Evolutionary conservation across 2,329 filamentous ascomycete genomes (phyloP), one percentile per base, ranked within the genome.

Genomic region (Verticillium isaacii): DNA sequence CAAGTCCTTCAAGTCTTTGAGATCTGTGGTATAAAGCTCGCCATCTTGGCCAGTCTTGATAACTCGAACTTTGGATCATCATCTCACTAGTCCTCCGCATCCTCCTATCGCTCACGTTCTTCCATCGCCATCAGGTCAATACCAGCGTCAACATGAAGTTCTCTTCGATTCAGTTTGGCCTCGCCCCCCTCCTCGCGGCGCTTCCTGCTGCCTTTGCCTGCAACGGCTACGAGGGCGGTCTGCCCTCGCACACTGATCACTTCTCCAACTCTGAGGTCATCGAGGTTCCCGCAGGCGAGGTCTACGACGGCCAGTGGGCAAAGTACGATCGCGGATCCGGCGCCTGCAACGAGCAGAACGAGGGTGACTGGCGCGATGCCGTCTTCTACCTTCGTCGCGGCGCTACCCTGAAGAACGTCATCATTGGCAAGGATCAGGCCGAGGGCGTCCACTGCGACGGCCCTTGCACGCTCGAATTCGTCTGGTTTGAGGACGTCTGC

Each of bases 401-500:
- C 1, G 79, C 78, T 9, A 78, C 76, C 1, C 72, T 82, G 54
- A 75, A 71, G 62, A 82, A 81, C 62, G 80, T 78, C 59, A 80
- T 80, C 65, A 81, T 82, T 25, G 79, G 79, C 62, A 70, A 73
- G 50, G 66, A 68, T 57, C 66, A 68, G 41, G 63, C 71, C 37
- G 78, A 81, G 64, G 78, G 79, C 45, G 73, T 81, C 7, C 78
- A 81, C 72, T 81, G 78, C 65, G 65, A 73, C 58, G 78, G 79
- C 17, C 63, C 71, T 2, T 80, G 78, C 69, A 78, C 71, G 3
- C 60, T 80, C 5, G 72, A 73, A 65, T 77, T 74, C 37, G 80
- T 82, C 62, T 81, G 78, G 76, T 83, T 80, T 68, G 75, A 77
- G 57, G 75, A 77, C 39, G 78, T 80, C 56, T 80, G 78, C 55